Percentiles rank a stretch among this genome's conserved stretches.
Conservation (phyloP, 257 asterid species). For the Paulownia fortunei region DNA sequence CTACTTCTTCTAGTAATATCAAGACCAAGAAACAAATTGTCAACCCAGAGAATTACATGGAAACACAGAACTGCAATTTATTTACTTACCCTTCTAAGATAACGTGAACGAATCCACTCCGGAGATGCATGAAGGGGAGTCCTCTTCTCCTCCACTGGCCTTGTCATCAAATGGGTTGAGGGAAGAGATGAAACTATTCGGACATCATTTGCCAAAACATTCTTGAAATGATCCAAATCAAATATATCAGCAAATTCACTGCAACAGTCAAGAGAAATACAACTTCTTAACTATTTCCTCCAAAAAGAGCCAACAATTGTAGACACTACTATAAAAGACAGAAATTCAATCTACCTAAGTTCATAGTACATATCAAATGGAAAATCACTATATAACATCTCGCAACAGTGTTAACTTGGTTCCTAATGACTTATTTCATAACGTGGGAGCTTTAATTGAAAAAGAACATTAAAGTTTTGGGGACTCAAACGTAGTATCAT, state of each 20-base stretch:
- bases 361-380: background rate
- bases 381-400: background rate
- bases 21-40: slow-evolving; percentile 9
- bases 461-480: too few species aligned
- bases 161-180: slow-evolving; percentile 82
- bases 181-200: slow-evolving; percentile 83
- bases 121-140: slow-evolving; percentile 79
- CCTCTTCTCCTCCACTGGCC: slow-evolving; percentile 82
- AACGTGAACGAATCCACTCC: slow-evolving; percentile 82
- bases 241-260: slow-evolving; percentile 94
- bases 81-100: slow-evolving; percentile 52
- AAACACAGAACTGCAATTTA: background rate
- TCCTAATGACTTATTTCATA: too few species aligned
- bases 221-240: slow-evolving; percentile 92
- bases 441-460: too few species aligned
- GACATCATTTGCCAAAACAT: slow-evolving; percentile 74
- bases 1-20: background rate
- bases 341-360: background rate
- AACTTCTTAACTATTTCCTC: slow-evolving; percentile 6
- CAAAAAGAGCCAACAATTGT: background rate
- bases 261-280: slow-evolving; percentile 35
- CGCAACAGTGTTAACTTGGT: too few species aligned
- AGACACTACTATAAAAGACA: background rate
- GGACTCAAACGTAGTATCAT: too few species aligned
- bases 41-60: background rate